A percentile compares a stretch with the other conserved stretches of the same genome.
Evolutionary conservation across 208 protist species (phyloP).

Genomic region (Phytomonas sp.): DNA sequence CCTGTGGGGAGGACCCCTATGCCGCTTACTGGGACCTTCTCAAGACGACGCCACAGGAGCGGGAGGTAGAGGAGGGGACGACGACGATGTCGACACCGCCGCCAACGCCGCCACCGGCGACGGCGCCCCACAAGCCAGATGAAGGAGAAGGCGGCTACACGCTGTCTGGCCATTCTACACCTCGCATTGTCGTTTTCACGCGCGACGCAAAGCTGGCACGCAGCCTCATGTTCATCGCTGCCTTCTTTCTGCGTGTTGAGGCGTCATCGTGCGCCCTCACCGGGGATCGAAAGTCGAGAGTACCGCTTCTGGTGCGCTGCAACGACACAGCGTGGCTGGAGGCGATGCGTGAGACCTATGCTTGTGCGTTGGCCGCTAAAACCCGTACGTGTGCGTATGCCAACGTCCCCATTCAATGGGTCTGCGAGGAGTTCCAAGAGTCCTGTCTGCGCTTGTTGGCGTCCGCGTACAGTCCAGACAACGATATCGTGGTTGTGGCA

Average conservation of each 20-base stretch:
- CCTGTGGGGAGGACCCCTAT: background rate
- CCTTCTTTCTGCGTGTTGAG: conserved; percentile 35
- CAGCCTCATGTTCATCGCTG: conserved; percentile 34
- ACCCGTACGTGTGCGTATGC: conserved; percentile 31
- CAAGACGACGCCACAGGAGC: background rate
- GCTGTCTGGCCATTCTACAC: conserved; percentile 19
- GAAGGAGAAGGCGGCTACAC: conserved; percentile 16
- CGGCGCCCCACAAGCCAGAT: background rate
- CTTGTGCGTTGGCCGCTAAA: conserved; percentile 36
- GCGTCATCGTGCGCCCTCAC: background rate
- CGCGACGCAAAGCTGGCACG: conserved; percentile 37
- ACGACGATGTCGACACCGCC: background rate
- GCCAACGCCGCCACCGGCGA: background rate
- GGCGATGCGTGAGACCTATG: conserved; percentile 17
- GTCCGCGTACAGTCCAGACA: conserved; percentile 54
- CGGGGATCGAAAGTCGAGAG: background rate
- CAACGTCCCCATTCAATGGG: conserved; percentile 66
- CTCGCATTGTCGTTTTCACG: conserved; percentile 60
- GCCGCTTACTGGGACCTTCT: conserved; percentile 1
- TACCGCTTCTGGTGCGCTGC: background rate
- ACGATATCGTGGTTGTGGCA: conserved; percentile 48
- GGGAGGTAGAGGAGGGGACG: background rate
- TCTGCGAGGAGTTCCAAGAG: conserved; percentile 50
- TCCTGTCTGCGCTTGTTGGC: conserved; percentile 13
- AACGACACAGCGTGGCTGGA: background rate